phyloP scores from a whole-genome alignment of 2,329 filamentous ascomycete genomes.

The Exophiala dermatitidis region DNA sequence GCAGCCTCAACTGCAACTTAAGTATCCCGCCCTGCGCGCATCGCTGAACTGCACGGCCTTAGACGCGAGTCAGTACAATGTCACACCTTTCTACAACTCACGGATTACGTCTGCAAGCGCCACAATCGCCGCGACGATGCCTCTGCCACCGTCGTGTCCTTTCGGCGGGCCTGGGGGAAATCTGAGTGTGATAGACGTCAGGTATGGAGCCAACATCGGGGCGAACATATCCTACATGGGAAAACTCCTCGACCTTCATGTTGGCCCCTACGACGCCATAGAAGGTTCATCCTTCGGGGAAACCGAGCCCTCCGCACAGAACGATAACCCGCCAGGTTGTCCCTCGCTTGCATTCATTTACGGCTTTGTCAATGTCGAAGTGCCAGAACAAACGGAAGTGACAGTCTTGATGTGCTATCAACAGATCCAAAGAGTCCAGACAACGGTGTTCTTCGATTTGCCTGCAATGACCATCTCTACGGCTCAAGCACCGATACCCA shows the following conservation, averaged over 20 bases:
- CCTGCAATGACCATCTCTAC: not conserved
- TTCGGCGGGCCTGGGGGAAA: conserved; percentile 18
- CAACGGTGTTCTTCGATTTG: conserved; percentile 1
- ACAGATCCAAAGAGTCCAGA: conserved; percentile 11
- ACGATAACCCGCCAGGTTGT: conserved; percentile 22
- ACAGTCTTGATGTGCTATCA: conserved; percentile 20
- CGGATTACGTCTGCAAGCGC: conserved; percentile 3
- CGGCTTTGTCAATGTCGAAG: conserved; percentile 13
- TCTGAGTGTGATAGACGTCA: conserved; percentile 4
- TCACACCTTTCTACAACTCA: conserved; percentile 4
- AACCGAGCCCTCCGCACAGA: not conserved
- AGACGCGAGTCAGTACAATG: not conserved
- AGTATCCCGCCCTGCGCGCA: conserved; percentile 10
- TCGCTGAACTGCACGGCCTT: conserved; percentile 7
- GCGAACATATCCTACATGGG: conserved; percentile 10
- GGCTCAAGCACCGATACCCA: conserved; percentile 1
- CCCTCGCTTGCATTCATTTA: conserved; percentile 23
- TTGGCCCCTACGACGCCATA: conserved; percentile 22
- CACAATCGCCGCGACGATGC: not conserved
- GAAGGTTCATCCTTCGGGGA: too few relatives aligned
- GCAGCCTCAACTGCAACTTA: too few relatives aligned
- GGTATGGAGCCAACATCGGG: too few relatives aligned
- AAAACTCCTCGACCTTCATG: conserved; percentile 21
- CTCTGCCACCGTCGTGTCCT: conserved; percentile 12
- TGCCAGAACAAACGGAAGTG: not conserved